Conservation (phyloP, 345 rosid genomes). For the Gossypium thurberi region DNA sequence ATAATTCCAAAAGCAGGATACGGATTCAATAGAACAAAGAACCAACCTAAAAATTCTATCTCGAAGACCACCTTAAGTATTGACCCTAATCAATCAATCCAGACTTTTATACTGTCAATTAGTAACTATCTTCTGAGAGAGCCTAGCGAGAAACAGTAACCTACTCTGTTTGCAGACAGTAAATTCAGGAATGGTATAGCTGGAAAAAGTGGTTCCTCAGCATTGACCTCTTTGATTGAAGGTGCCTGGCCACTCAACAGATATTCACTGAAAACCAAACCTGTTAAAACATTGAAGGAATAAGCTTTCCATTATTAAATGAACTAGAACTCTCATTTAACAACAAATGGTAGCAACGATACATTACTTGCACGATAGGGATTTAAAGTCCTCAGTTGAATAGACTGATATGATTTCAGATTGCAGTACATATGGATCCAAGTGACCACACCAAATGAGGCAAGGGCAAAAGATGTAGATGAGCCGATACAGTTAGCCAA, state of each 20-base stretch:
- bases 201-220: conserved; percentile 94
- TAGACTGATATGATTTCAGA: conserved; percentile 84
- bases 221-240: conserved; percentile 78
- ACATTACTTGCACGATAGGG: conserved; percentile 92
- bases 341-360: conserved; percentile 11
- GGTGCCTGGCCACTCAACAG: conserved; percentile 95
- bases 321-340: conserved; percentile 2
- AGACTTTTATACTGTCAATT: not conserved
- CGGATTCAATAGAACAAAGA: not conserved
- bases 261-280: conserved; percentile 89
- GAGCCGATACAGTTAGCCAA: conserved; percentile 70
- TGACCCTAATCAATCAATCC: not conserved
- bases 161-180: conserved; percentile 33
- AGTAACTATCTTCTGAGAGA: not conserved
- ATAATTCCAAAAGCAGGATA: not conserved
- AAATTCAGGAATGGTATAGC: conserved; percentile 37
- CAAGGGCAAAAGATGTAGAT: conserved; percentile 69
- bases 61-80: not conserved
- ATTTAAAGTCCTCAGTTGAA: conserved; percentile 87
- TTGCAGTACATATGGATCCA: conserved; percentile 94
- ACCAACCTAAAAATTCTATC: not conserved
- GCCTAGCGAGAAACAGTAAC: conserved; percentile 13
- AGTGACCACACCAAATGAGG: conserved; percentile 72
- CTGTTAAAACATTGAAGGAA: conserved; percentile 32
- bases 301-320: not conserved